Base-by-base conservation (phyloP, 495 filamentous ascomycete genomes). In the Lineolata rhizophorae region DNA sequence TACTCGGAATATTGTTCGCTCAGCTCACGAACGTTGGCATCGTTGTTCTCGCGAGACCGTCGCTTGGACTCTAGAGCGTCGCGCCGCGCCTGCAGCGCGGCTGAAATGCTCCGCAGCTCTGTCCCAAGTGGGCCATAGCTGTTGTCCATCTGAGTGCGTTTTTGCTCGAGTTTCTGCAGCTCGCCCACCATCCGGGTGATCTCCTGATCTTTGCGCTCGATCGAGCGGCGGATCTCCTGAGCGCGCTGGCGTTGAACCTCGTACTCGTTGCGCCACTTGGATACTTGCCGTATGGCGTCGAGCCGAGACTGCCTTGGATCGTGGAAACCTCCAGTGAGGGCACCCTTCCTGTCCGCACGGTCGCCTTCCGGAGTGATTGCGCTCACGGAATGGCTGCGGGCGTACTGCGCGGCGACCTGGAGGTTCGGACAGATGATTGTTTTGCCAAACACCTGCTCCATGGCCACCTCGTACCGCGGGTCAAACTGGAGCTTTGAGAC, bases 281-380 rank as follows among this genome's bases (percentile, higher is more conserved):
- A 62, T 18, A 81, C 63, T n/a, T 65, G 64, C 38, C 70, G 77
- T 11, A 92, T 74, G 20, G 77, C 81, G 35, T 90, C 76, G 9
- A 94, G 57, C 10, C 84, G 69, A 0, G 85, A 94, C 29, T 67
- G 67, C 16, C 75, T 66, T 1, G 75, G 65, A 47, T 99, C 85
- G 25, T 85, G 66, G 50, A 72, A 99, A 40, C 87, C 87, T 56
- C 87, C 87, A 17, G 78, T 91, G 55, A 95, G 66, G 1, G 83
- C 87, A 51, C 87, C 87, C 40, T 83, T 72, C 57, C 84, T 93
- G 53, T 94, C 84, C 2, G 80, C 74, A 29, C 75, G 75, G 52
- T 99, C 87, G 45, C 87, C 87, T 13, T 92, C 82, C 5, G 79
- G 77, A 0, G 87, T 99, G 36, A 95, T 90, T 15, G 81, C 85